These are phyloP conservation scores for Paramyrothecium sp. DNA, from an alignment of 2,329 filamentous ascomycete genomes.

Conservation along the genomic window DNA sequence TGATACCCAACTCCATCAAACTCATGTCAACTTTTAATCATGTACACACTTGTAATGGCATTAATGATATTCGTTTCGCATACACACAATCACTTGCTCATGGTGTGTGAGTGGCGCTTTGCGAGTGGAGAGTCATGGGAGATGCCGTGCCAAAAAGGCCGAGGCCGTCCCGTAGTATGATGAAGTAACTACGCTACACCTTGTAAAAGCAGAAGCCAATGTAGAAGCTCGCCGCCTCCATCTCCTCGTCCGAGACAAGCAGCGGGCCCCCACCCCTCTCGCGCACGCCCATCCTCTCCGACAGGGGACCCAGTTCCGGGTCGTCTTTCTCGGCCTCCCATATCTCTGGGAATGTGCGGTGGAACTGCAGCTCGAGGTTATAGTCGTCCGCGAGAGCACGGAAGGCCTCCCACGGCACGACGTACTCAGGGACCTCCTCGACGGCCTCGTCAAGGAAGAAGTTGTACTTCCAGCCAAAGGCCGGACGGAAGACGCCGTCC, in stretches of 20 bases:
- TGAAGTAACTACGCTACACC: conserved; percentile 49
- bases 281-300: conserved; percentile 93
- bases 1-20: conserved; percentile 28
- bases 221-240: conserved; percentile 91
- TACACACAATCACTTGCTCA: background rate
- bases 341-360: conserved; percentile 85
- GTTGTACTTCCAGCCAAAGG: conserved; percentile 97
- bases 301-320: conserved; percentile 74
- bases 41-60: conserved; percentile 15
- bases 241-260: conserved; percentile 78
- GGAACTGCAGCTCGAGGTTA: conserved; percentile 92
- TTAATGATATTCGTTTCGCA: conserved; percentile 9
- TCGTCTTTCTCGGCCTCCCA: conserved; percentile 93
- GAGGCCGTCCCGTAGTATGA: conserved; percentile 1
- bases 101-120: too few relatives aligned
- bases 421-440: conserved; percentile 93
- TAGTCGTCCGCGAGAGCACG: conserved; percentile 93
- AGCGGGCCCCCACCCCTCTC: conserved; percentile 66
- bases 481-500: conserved; percentile 89
- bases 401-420: conserved; percentile 97
- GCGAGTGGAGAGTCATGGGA: too few relatives aligned
- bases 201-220: conserved; percentile 97
- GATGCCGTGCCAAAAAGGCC: too few relatives aligned
- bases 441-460: conserved; percentile 96
- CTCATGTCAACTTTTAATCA: conserved; percentile 3